Evolutionary conservation across 1,284 basidiomycete genomes (phyloP), one percentile per base, ranked within the genome.

Genomic region (Papiliotrema fonsecae): DNA sequence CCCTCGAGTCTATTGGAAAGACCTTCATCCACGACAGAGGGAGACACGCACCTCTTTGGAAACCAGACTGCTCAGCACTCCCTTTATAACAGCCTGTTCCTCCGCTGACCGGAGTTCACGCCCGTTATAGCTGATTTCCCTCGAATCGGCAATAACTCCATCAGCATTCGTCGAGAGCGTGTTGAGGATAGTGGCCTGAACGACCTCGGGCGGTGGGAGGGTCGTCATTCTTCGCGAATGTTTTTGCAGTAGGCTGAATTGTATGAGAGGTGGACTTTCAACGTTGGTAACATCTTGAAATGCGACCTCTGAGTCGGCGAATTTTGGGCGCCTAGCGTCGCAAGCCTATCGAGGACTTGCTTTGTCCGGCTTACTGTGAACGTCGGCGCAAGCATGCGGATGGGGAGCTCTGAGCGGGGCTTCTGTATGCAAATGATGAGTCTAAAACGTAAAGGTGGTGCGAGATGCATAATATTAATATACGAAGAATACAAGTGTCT

Each of bases 31-130:
- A 24, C 38, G 7, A 24, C 24, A 25, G 14, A 21, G 5, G 10
- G 21, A 24, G 25, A 11, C 6, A 65, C 82, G 56, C 68, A 88
- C 91, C 66, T 94, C 87, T 70, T 87, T 86, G 72, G 86, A 88
- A 16, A 81, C 76, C 51, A 97, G 77, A 43, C 88, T 92, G 74
- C 93, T 93, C 55, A 97, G 77, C 6, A 87, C 89, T 57, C 88
- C 88, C 48, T 92, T 84, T 62, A 96, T 81, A 48, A 79, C 78
- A 58, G 85, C 83, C 76, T 94, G 91, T 67, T 84, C 82, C 47
- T 82, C 80, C 16, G 77, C 70, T 2, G 42, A 44, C 24, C 41
- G 46, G 36, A 73, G 49, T 76, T 77, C 25, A 16, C 74, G 68
- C 25, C 77, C 76, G 60, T 84, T 77, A 26, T 82, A 83, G 27